Evolutionary conservation across 148 eudicot species (phyloP).

Genomic region (Arbutus unedo): DNA sequence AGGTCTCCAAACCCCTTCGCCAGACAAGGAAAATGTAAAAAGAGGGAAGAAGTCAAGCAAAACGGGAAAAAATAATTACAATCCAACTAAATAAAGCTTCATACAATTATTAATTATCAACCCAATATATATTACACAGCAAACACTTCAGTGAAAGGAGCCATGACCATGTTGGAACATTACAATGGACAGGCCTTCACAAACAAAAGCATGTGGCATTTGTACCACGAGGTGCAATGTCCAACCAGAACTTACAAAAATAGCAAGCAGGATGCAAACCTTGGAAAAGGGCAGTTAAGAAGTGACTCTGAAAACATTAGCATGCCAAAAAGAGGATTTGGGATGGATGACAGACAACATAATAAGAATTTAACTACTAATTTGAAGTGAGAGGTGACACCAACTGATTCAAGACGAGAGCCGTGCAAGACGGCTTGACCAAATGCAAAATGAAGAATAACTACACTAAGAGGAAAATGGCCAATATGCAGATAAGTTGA

Average conservation of each 20-base stretch:
- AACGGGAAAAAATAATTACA: not conserved
- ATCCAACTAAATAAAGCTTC: constrained; percentile 8
- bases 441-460: not conserved
- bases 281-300: not conserved
- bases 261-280: not conserved
- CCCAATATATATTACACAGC: too few species aligned
- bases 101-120: not conserved
- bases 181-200: not conserved
- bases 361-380: too few species aligned
- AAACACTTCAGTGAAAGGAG: not conserved
- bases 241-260: not conserved
- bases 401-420: not conserved
- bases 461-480: not conserved
- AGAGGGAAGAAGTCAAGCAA: not conserved
- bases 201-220: not conserved
- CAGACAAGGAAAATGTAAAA: not conserved
- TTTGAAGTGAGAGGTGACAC: not conserved
- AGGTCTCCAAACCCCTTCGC: not conserved
- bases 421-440: not conserved
- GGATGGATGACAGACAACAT: too few species aligned
- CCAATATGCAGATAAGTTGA: not conserved
- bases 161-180: not conserved
- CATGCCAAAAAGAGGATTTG: not conserved
- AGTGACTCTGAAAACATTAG: not conserved
- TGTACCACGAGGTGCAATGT: not conserved